Conservation (phyloP, 768 basidiomycete genomes). For the Russula brevipes region DNA sequence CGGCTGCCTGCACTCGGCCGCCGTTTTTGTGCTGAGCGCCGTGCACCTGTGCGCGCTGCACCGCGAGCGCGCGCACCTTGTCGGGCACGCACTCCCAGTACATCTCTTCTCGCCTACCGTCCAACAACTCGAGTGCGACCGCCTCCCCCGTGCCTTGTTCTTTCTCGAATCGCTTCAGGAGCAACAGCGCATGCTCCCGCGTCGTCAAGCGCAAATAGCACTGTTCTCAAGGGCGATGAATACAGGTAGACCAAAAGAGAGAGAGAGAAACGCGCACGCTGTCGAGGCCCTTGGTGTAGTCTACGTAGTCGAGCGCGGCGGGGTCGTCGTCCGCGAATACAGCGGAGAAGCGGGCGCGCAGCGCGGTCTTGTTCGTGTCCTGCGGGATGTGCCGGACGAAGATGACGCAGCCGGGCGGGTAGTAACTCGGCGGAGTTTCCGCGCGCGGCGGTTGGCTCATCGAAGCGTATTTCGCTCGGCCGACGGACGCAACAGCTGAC, state of each 20-base stretch:
- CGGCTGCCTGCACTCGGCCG: not conserved
- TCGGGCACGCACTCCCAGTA: conserved; percentile 81
- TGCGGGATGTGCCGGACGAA: conserved; percentile 66
- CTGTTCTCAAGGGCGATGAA: conserved; percentile 33
- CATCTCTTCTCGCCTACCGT: conserved; percentile 58
- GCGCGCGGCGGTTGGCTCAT: not conserved
- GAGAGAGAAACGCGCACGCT: conserved; percentile 41
- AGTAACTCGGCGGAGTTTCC: conserved; percentile 22
- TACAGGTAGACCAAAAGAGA: not conserved
- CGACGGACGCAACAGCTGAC: not conserved
- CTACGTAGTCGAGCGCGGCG: conserved; percentile 67
- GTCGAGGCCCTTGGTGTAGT: conserved; percentile 74
- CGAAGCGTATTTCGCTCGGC: not conserved
- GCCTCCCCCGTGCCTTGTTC: conserved; percentile 16
- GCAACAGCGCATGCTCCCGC: conserved; percentile 39
- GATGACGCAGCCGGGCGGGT: conserved; percentile 61
- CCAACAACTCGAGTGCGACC: conserved; percentile 51
- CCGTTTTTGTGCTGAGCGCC: not conserved
- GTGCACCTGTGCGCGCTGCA: conserved; percentile 38
- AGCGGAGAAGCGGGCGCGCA: conserved; percentile 54
- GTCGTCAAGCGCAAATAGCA: conserved; percentile 68
- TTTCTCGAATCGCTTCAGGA: conserved; percentile 43
- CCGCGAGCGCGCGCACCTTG: conserved; percentile 59
- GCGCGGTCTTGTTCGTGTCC: conserved; percentile 76
- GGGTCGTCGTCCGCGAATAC: conserved; percentile 32